Conservation (phyloP, 805 yeast species). For the Starmera caribaea region DNA sequence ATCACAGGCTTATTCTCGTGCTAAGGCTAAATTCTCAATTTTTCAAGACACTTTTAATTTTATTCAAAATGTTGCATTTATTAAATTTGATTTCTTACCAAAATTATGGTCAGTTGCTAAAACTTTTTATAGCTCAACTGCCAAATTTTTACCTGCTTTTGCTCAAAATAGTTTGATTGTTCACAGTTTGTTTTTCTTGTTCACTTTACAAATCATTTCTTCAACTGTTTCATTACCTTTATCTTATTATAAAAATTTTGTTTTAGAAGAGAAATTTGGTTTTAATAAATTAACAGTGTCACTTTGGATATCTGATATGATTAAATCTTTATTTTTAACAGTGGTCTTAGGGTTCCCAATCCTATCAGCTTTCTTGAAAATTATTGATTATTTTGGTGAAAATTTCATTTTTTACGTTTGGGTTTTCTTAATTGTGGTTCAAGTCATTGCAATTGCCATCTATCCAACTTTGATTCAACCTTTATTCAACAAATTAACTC, state of each 20-base stretch:
- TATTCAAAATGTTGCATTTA: constrained; percentile 44
- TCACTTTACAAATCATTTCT: constrained; percentile 38
- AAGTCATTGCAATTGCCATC: constrained; percentile 63
- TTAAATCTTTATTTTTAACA: constrained; percentile 50
- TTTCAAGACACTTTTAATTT: constrained; percentile 41
- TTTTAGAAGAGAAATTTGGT: constrained; percentile 86
- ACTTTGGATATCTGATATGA: constrained; percentile 63
- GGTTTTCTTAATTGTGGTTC: constrained; percentile 59
- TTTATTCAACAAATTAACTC: constrained; percentile 81
- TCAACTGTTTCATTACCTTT: constrained; percentile 56
- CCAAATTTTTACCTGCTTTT: constrained; percentile 19
- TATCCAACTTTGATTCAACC: constrained; percentile 88
- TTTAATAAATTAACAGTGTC: constrained; percentile 76
- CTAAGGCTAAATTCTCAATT: constrained; percentile 66
- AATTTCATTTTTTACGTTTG: constrained; percentile 75
- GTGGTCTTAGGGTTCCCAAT: constrained; percentile 62
- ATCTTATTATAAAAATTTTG: constrained; percentile 70
- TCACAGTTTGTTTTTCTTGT: constrained; percentile 60
- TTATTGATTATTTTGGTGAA: constrained; percentile 72
- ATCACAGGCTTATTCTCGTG: constrained; percentile 68
- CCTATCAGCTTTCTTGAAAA: constrained; percentile 65
- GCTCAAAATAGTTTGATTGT: constrained; percentile 49
- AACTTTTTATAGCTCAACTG: constrained; percentile 18
- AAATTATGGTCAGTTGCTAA: constrained; percentile 46
- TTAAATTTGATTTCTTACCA: constrained; percentile 54